A percentile compares a stretch with the other conserved stretches of the same genome.
These are phyloP conservation scores for Pestalotiopsis sp. DNA, from an alignment of 2,329 filamentous ascomycete genomes.

Conservation along the genomic window DNA sequence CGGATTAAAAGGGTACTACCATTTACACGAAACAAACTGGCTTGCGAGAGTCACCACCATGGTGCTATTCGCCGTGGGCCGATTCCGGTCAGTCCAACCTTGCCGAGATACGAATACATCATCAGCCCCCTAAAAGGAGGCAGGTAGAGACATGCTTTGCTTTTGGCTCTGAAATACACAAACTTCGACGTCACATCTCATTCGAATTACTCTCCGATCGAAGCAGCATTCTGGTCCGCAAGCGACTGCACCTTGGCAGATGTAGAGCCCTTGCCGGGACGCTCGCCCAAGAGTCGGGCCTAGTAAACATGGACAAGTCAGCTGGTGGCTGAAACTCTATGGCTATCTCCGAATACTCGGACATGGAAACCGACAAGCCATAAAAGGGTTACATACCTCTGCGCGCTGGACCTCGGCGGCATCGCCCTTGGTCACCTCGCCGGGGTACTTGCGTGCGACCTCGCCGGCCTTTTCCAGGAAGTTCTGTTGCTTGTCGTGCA, in stretches of 20 bases:
- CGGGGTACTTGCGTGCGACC: slow-evolving; percentile 29
- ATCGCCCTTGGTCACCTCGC: slow-evolving; percentile 33
- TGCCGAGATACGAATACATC: not conserved
- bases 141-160: not conserved
- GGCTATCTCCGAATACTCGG: not conserved
- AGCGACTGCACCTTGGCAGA: slow-evolving; percentile 30
- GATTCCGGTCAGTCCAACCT: not conserved
- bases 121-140: not conserved
- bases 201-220: not conserved
- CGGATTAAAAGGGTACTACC: not conserved
- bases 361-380: not conserved
- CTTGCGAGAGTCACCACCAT: not conserved
- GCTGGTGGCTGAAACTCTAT: not conserved
- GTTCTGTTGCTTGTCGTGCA: slow-evolving; percentile 36
- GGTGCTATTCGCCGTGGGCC: not conserved
- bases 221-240: slow-evolving; percentile 26
- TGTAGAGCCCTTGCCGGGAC: slow-evolving; percentile 26
- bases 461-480: slow-evolving; percentile 32
- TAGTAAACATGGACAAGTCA: not conserved
- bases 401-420: slow-evolving; percentile 29
- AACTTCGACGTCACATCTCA: not conserved
- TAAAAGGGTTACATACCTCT: slow-evolving; percentile 22
- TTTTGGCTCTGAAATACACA: not conserved
- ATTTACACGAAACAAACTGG: not conserved
- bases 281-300: slow-evolving; percentile 20